A percentile compares a stretch with the other conserved stretches of the same genome.
Conservation (phyloP, 768 basidiomycete species). For the Leccinum broughii region DNA sequence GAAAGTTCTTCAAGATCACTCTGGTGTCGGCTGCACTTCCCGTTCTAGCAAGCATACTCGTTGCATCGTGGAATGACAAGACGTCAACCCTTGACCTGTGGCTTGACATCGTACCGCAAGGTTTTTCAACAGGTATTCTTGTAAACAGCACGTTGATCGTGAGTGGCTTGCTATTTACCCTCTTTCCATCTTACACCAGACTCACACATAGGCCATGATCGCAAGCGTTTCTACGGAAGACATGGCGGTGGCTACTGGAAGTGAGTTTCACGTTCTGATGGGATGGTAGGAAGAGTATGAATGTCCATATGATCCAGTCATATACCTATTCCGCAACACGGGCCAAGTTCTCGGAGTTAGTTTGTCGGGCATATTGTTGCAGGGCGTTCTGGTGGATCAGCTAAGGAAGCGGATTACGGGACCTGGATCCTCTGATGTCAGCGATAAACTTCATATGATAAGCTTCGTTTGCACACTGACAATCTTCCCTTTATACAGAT, state of each 20-base stretch:
- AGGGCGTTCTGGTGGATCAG: constrained; percentile 71
- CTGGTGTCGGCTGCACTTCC: constrained; percentile 45
- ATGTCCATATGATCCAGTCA: constrained; percentile 51
- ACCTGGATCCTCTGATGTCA: constrained; percentile 68
- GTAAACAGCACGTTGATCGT: constrained; percentile 88
- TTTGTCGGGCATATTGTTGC: constrained; percentile 79
- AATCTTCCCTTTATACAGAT: constrained; percentile 46
- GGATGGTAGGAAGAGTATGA: constrained; percentile 4
- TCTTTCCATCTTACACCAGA: constrained; percentile 5
- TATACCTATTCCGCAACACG: constrained; percentile 89
- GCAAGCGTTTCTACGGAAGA: constrained; percentile 77
- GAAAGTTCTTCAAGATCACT: not conserved
- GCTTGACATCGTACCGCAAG: constrained; percentile 78
- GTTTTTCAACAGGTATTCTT: constrained; percentile 79
- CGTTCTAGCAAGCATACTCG: constrained; percentile 57
- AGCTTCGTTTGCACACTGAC: constrained; percentile 17
- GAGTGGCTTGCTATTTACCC: constrained; percentile 30
- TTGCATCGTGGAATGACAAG: constrained; percentile 66
- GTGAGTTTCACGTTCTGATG: constrained; percentile 47
- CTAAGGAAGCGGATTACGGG: constrained; percentile 76
- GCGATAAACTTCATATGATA: constrained; percentile 33
- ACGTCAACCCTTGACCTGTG: constrained; percentile 65
- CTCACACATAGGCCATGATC: constrained; percentile 71
- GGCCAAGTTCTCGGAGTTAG: constrained; percentile 97
- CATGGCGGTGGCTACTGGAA: constrained; percentile 86